These are phyloP conservation scores for Boeremia lycopersici DNA, from an alignment of 2,329 filamentous ascomycete genomes.

Conservation along the genomic window DNA sequence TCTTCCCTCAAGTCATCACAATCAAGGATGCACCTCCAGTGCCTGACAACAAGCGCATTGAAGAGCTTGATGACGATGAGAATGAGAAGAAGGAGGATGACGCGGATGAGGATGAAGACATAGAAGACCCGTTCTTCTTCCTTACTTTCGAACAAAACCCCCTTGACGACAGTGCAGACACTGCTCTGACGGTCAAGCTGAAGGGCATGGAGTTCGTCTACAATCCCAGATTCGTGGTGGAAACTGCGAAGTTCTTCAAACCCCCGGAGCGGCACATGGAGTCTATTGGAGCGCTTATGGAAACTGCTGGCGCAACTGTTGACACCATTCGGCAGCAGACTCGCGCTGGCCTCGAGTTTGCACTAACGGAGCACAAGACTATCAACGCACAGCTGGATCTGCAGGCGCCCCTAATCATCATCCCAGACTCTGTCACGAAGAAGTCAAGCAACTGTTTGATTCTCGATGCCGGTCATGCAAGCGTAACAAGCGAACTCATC, in stretches of 20 bases:
- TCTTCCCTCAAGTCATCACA: constrained; percentile 93
- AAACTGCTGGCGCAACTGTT: constrained; percentile 92
- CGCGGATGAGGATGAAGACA: constrained; percentile 53
- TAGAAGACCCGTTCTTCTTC: constrained; percentile 84
- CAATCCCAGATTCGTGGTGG: constrained; percentile 91
- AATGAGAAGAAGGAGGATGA: constrained; percentile 51
- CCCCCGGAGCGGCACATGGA: constrained; percentile 98
- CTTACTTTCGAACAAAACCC: constrained; percentile 94
- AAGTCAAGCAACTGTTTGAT: constrained; percentile 86
- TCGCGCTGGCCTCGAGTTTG: constrained; percentile 92
- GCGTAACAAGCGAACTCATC: constrained; percentile 90
- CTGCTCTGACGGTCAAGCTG: constrained; percentile 85
- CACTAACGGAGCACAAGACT: constrained; percentile 95
- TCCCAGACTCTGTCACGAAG: constrained; percentile 88
- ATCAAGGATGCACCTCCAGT: constrained; percentile 83
- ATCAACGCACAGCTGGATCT: constrained; percentile 95
- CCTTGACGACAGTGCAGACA: constrained; percentile 87
- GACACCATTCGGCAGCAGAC: constrained; percentile 96
- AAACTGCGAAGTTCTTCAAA: constrained; percentile 92
- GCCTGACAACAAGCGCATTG: constrained; percentile 56
- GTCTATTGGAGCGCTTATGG: constrained; percentile 93
- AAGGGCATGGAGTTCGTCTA: constrained; percentile 97
- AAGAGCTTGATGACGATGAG: constrained; percentile 57
- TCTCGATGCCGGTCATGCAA: constrained; percentile 93
- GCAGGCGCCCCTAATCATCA: constrained; percentile 93